A percentile compares a stretch with the other conserved stretches of the same genome.
phyloP scores from a whole-genome alignment of 1,284 basidiomycete genomes.

The Peniophora sp. region DNA sequence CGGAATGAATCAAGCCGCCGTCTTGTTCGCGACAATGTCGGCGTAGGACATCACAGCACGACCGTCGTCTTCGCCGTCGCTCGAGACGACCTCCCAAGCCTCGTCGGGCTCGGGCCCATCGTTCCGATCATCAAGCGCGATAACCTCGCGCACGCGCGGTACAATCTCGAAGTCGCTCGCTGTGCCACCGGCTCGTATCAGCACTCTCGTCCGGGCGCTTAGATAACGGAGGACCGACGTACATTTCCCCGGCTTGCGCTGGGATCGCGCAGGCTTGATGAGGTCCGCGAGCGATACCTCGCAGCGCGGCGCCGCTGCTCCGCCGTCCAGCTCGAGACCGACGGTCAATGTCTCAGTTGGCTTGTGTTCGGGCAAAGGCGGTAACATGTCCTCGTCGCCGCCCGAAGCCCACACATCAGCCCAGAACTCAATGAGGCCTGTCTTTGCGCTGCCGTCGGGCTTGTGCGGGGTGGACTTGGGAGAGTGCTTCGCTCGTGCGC shows the following conservation, averaged over 20 bases:
- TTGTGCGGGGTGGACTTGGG: background rate
- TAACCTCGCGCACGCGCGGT: constrained; percentile 40
- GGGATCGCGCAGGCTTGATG: constrained; percentile 29
- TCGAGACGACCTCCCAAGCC: constrained; percentile 47
- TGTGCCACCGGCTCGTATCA: constrained; percentile 2
- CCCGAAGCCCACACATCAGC: constrained; percentile 6
- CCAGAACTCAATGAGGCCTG: constrained; percentile 2
- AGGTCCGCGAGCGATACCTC: constrained; percentile 40
- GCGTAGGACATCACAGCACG: constrained; percentile 30
- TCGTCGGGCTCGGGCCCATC: constrained; percentile 33
- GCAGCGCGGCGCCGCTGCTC: constrained; percentile 9
- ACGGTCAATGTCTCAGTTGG: constrained; percentile 1
- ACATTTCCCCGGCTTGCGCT: constrained; percentile 19
- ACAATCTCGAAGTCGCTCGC: constrained; percentile 45
- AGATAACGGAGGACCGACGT: background rate
- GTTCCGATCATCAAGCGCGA: constrained; percentile 40
- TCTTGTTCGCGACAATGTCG: constrained; percentile 24
- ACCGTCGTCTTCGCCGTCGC: constrained; percentile 26
- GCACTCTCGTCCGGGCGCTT: background rate
- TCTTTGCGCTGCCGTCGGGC: constrained; percentile 1
- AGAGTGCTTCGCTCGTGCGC: background rate
- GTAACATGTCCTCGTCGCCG: constrained; percentile 3
- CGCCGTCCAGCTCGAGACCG: constrained; percentile 8
- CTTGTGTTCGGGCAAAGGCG: background rate
- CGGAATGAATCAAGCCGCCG: too few species aligned